Percentiles rank a stretch among this genome's conserved stretches.
These are phyloP conservation scores for Ambrosia hybrid DNA, from an alignment of 140 eudicot species.

Conservation along the genomic window DNA sequence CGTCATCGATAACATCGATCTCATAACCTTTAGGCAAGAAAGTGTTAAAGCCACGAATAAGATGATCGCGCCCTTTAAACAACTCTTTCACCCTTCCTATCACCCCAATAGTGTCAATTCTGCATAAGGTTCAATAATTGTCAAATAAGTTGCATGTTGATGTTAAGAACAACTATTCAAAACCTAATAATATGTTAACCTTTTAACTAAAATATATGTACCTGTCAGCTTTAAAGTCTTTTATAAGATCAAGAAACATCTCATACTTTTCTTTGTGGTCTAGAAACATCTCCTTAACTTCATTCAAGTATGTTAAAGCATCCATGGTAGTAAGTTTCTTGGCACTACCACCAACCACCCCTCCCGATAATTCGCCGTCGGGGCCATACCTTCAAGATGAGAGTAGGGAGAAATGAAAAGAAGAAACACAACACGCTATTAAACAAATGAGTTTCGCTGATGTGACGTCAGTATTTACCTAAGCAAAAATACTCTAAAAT, in stretches of 20 bases:
- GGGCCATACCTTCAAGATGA: not conserved
- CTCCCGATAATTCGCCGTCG: not conserved
- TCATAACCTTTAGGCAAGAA: constrained; percentile 92
- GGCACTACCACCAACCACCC: constrained; percentile 25
- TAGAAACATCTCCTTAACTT: constrained; percentile 85
- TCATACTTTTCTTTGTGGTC: constrained; percentile 83
- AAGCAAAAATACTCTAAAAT: no score
- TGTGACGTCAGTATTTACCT: no score
- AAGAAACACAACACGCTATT: not conserved
- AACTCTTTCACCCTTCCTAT: constrained; percentile 81
- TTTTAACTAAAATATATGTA: constrained; percentile 19
- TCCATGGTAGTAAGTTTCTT: constrained; percentile 75
- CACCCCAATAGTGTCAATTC: constrained; percentile 79
- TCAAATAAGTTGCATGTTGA: constrained; percentile 15
- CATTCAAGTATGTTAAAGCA: constrained; percentile 73
- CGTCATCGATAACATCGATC: constrained; percentile 75
- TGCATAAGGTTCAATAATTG: constrained; percentile 33
- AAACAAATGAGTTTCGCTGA: no score
- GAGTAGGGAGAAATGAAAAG: not conserved
- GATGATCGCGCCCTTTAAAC: constrained; percentile 75
- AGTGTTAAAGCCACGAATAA: constrained; percentile 77
- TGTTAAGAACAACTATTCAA: not conserved
- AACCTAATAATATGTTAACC: not conserved
- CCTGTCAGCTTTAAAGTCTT: constrained; percentile 81
- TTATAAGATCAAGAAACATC: constrained; percentile 62